Conservation (phyloP, 768 basidiomycete genomes). For the Lactifluus echinatus region DNA sequence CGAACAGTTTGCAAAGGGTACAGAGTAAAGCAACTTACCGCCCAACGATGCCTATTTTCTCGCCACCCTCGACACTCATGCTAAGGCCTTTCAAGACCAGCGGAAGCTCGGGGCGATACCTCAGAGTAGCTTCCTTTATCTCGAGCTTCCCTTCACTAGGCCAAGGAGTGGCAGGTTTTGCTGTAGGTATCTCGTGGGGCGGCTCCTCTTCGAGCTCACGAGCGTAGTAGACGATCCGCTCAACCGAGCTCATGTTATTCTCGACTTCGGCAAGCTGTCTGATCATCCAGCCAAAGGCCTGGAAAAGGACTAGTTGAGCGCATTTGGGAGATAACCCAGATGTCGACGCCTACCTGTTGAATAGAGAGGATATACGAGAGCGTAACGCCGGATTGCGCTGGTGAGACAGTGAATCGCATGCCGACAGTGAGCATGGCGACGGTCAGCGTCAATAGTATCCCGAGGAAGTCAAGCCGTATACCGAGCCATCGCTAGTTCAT, state of each 20-base stretch:
- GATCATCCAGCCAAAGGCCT: constrained; percentile 67
- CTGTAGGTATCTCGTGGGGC: constrained; percentile 53
- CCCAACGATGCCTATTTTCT: constrained; percentile 91
- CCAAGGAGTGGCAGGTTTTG: constrained; percentile 57
- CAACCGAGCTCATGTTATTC: constrained; percentile 90
- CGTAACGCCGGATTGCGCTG: constrained; percentile 67
- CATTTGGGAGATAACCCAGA: neutral
- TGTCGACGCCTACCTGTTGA: constrained; percentile 47
- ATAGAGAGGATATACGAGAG: constrained; percentile 75
- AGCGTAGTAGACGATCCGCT: constrained; percentile 77
- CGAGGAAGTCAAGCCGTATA: constrained; percentile 82
- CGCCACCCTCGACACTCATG: constrained; percentile 61
- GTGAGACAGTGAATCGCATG: constrained; percentile 64
- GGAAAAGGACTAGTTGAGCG: neutral
- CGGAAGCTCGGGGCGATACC: constrained; percentile 83
- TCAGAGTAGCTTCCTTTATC: constrained; percentile 67
- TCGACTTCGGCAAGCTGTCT: constrained; percentile 80
- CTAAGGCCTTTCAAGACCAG: constrained; percentile 76
- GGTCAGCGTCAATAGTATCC: constrained; percentile 58
- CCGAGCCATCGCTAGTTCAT: constrained; percentile 79
- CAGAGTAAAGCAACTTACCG: constrained; percentile 28
- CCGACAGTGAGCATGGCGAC: constrained; percentile 76
- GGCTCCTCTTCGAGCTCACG: constrained; percentile 77
- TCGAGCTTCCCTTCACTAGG: constrained; percentile 65
- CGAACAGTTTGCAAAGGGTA: neutral